These are phyloP conservation scores for Cladophialophora chaetospira DNA, from an alignment of 2,329 filamentous ascomycete genomes.

Conservation along the genomic window DNA sequence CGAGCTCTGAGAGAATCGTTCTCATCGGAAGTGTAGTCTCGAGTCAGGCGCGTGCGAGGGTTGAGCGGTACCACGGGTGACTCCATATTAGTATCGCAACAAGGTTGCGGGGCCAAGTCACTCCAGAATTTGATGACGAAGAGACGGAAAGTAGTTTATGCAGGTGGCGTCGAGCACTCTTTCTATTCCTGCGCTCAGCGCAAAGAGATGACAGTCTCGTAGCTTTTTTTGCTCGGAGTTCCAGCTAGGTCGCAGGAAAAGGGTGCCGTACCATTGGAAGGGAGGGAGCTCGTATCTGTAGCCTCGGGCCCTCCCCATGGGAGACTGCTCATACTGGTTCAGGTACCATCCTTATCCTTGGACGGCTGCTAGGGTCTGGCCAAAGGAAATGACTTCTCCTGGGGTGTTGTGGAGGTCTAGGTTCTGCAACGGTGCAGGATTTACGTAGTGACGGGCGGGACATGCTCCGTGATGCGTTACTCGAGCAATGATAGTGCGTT, in stretches of 20 bases:
- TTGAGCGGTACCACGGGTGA: neutral
- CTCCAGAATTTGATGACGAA: neutral
- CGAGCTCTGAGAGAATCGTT: neutral
- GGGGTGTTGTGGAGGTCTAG: neutral
- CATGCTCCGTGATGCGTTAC: neutral
- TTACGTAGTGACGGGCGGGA: neutral
- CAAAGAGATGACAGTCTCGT: no score
- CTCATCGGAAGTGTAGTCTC: slow-evolving; percentile 13
- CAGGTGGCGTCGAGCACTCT: neutral
- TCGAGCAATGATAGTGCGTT: no score
- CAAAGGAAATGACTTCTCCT: no score
- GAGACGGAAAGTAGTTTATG: neutral
- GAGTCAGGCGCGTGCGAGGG: slow-evolving; percentile 11
- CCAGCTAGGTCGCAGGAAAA: no score
- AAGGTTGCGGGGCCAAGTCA: neutral
- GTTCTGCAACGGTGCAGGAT: neutral
- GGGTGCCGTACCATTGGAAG: no score
- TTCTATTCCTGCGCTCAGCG: no score
- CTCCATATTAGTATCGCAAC: slow-evolving; percentile 12
- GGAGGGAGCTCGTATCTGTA: no score
- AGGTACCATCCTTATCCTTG: neutral
- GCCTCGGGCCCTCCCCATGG: no score
- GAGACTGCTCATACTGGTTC: no score
- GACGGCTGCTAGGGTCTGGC: no score
- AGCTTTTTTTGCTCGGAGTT: no score